Percentiles rank a stretch among this genome's conserved stretches.
Evolutionary conservation across 208 protist species (phyloP).

Genomic region (Acanthamoeba lenticulata): DNA sequence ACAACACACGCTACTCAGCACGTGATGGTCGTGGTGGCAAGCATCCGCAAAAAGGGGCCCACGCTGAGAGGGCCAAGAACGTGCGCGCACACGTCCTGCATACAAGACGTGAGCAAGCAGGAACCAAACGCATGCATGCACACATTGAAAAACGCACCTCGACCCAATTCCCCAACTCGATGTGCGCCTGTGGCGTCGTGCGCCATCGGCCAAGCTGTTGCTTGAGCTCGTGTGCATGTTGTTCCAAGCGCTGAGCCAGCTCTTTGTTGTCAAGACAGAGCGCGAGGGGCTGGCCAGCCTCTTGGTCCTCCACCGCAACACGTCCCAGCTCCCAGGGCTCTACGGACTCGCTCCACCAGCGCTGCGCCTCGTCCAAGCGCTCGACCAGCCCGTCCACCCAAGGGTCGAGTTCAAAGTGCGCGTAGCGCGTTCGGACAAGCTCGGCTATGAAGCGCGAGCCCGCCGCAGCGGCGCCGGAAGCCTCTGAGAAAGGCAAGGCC

Average conservation of each 20-base stretch:
- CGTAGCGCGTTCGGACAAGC: neutral
- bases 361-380: neutral
- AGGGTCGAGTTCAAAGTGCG: constrained; percentile 5
- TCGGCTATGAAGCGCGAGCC: neutral
- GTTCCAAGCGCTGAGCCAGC: neutral
- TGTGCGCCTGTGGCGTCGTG: neutral
- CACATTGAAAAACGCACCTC: neutral
- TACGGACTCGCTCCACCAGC: neutral
- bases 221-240: neutral
- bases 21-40: neutral
- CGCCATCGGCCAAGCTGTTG: neutral
- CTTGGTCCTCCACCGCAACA: neutral
- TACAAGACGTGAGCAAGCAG: neutral
- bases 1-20: too few species aligned
- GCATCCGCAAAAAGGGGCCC: neutral
- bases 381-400: constrained; percentile 38
- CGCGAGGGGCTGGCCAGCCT: neutral
- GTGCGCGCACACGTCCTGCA: neutral
- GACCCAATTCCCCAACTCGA: constrained; percentile 29
- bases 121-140: neutral
- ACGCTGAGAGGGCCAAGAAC: neutral
- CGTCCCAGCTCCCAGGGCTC: neutral
- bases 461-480: neutral
- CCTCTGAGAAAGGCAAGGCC: neutral
- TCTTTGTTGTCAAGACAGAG: neutral